Conservation (phyloP, 306 rosid genomes). For the Luffa aegyptiaca region DNA sequence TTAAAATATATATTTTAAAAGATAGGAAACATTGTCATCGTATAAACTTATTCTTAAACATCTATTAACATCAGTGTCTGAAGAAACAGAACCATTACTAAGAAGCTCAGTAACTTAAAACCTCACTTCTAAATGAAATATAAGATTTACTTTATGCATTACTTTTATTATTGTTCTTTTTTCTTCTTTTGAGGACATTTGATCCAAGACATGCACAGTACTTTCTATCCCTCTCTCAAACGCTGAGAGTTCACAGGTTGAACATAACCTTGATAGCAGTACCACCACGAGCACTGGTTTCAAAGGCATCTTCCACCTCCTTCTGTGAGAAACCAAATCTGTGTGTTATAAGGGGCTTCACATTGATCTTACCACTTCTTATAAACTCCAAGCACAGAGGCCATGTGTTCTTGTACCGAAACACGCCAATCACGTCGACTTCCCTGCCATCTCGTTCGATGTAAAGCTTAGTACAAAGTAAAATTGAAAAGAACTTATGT, state of each 20-base stretch:
- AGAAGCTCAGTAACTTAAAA: neutral
- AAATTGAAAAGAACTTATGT: neutral
- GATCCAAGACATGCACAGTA: neutral
- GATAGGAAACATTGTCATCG: neutral
- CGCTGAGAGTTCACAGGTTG: constrained; percentile 34
- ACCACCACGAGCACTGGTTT: constrained; percentile 94
- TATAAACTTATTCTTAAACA: neutral
- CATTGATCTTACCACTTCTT: constrained; percentile 71
- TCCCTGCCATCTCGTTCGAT: constrained; percentile 36
- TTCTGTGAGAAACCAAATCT: constrained; percentile 74
- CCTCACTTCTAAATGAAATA: neutral
- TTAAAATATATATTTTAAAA: neutral
- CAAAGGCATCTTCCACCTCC: constrained; percentile 88
- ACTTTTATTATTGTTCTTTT: neutral
- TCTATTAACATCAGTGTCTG: neutral
- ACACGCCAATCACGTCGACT: constrained; percentile 76
- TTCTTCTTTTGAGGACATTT: neutral
- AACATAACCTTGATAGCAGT: constrained; percentile 93
- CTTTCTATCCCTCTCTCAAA: neutral
- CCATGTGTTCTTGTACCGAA: constrained; percentile 91
- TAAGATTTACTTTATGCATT: neutral
- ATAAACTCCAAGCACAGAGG: constrained; percentile 81
- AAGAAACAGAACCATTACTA: neutral
- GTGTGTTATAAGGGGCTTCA: constrained; percentile 79
- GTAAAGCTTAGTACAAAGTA: neutral